These are phyloP conservation scores for Juncus effusus DNA, from an alignment of 176 grass and related monocot species.

Conservation along the genomic window DNA sequence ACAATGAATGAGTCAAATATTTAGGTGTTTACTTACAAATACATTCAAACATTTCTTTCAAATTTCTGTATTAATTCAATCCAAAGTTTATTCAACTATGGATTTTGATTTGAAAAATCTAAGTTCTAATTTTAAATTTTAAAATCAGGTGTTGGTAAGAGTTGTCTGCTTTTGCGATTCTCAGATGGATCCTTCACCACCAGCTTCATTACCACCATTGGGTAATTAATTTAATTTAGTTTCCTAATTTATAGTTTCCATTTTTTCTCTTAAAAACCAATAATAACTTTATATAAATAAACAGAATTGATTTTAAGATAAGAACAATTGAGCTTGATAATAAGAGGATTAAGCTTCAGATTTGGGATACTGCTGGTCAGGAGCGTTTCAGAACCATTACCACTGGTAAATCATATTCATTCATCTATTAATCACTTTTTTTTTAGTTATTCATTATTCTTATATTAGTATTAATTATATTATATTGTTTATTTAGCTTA, in stretches of 20 bases:
- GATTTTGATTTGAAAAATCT: not conserved
- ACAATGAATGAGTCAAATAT: too few species aligned
- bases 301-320: constrained; percentile 93
- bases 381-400: constrained; percentile 97
- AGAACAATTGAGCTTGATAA: constrained; percentile 88
- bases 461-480: not conserved
- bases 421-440: constrained; percentile 8
- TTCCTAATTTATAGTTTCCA: constrained; percentile 8
- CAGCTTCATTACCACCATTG: constrained; percentile 93
- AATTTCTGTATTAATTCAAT: too few species aligned
- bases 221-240: constrained; percentile 30
- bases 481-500: constrained; percentile 55
- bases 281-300: too few species aligned
- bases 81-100: too few species aligned
- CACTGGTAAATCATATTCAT: constrained; percentile 46
- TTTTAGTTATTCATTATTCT: not conserved
- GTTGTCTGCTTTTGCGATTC: constrained; percentile 88
- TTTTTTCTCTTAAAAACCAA: not conserved
- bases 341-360: constrained; percentile 92
- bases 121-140: constrained; percentile 8
- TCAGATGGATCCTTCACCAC: constrained; percentile 97
- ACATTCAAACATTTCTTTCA: too few species aligned
- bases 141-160: constrained; percentile 84
- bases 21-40: too few species aligned
- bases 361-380: constrained; percentile 94